Base-by-base conservation (phyloP, 75 land plant species). In the Sequoia sempervirens region DNA sequence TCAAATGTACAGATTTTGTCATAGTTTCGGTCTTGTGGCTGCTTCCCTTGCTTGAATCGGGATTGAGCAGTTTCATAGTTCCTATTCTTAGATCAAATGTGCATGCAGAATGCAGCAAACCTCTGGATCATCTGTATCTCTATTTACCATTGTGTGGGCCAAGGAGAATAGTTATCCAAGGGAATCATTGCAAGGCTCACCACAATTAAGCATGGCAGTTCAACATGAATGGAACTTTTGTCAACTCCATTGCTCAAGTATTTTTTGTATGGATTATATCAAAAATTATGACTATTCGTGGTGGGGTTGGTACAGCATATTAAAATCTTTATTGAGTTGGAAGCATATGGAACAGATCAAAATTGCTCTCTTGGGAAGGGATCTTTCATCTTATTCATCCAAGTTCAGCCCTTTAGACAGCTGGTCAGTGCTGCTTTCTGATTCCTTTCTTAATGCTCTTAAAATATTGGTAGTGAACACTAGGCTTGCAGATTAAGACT, bases 261-360 rank as follows among this genome's bases (percentile, higher is more conserved):
- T 41, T 20, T 76, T 40, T 40, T 23, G 45, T 38, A 43, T 23
- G 26, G 46, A 43, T 11, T 5, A 5, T 68, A 68, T 68, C 12
- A 68, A 76, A 23, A 10, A 26, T 43, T 47, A 47, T 40, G 23
- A n/a, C 4, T 78, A 47, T 78, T 41, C 14, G 26, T 45, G 14
- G 80, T 45, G 80, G 47, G 80, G 80, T 3, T 45, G 80, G 11
- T 78, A 18, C 7, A 13, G 78, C 80, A 43, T 78, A 78, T 45
- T 45, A 43, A 43, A 45, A 26, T 78, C 13, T n/a, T 43, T 11
- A 13, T 43, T 43, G 45, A 45, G 50, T 78, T 78, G 80, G 80
- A 78, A 78, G 50, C 30, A 45, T 78, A 78, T 45, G 45, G 50
- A n/a, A 78, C 30, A 78, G 50, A 78, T 78, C 47, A 78, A 26